Base-by-base conservation (phyloP, 2,329 filamentous ascomycete genomes). In the Microcyclospora tardicrescens region DNA sequence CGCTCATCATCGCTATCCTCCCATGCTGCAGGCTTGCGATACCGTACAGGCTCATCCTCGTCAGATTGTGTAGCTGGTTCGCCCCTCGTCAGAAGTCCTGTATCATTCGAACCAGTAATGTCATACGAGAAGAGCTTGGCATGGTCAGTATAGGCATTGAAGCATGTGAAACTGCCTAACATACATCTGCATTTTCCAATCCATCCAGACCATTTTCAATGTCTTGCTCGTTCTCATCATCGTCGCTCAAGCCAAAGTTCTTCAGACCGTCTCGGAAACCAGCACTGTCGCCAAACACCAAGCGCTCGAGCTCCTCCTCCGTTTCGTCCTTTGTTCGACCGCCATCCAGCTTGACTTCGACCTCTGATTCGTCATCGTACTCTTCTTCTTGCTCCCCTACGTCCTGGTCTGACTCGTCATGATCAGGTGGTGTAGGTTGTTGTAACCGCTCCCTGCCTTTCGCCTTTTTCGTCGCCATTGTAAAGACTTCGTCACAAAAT, bases 1-100 rank as follows among this genome's bases (percentile, higher is more conserved):
- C 84, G 75, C 56, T 96, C 91, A 56, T 98, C 91, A 53, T 98
- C 91, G 60, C 87, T 96, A 58, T 98, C 91, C 50, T 87, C 78
- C 91, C 91, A 98, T 1, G 77, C 83, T 2, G 79, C 71, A 14
- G 67, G 66, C 32, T 71, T 65, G 47, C 41, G 48, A 29, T 59
- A 59, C 4, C 53, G 44, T 6, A 47, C 50, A 16, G 45, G 60
- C 49, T 58, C 61, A 27, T 62, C 56, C 15, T 66, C 60, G 2
- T 63, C 61, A 10, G 57, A 56, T 28, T 62, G 60, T 4, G 58
- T 55, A 32, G 30, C 14, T n/a, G 30, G 5, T 5, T n/a, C 30
- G 4, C 4, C 30, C 30, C 4, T 32, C 14, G 12, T 32, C 14
- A 15, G 14, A 32, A 4, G 5, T n/a, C 14, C 30, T 5, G 12